Conservation (phyloP, 129 eudicot species). For the Flaveria robusta region DNA sequence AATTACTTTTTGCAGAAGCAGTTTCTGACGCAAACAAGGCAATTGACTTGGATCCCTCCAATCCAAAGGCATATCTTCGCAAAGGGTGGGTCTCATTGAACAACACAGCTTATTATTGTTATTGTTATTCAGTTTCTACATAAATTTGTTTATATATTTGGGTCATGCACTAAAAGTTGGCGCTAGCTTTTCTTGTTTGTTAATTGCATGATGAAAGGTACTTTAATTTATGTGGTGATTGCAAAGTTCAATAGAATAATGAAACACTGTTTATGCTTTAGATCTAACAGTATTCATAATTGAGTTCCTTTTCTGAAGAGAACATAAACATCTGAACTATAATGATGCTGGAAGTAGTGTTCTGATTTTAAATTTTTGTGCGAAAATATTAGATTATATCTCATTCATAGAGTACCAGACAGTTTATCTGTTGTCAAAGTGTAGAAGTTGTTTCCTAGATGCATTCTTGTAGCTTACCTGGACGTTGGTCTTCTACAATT, state of each 20-base stretch:
- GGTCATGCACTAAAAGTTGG: not conserved
- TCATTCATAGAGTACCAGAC: not conserved
- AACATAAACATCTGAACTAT: not conserved
- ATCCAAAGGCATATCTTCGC: conserved; percentile 76
- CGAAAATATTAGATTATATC: not conserved
- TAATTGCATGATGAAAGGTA: conserved; percentile 1
- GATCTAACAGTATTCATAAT: conserved; percentile 6
- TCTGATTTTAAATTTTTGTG: not conserved
- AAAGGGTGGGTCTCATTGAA: conserved; percentile 66
- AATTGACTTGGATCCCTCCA: conserved; percentile 69
- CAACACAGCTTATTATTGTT: not conserved
- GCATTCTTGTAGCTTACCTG: not conserved
- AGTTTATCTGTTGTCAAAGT: not conserved
- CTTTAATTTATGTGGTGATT: not conserved
- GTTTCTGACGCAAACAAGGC: conserved; percentile 94
- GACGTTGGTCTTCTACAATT: not conserved
- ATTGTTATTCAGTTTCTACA: not conserved
- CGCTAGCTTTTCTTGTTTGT: not conserved
- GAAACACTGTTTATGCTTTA: not conserved
- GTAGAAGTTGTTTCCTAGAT: conserved; percentile 1
- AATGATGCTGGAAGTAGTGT: not conserved
- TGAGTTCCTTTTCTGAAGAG: conserved; percentile 5
- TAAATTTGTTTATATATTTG: conserved; percentile 3
- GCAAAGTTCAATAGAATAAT: not conserved
- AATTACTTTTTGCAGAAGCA: conserved; percentile 57